phyloP scores from a whole-genome alignment of 1,284 basidiomycete species.

The Apiotrichum domesticum region DNA sequence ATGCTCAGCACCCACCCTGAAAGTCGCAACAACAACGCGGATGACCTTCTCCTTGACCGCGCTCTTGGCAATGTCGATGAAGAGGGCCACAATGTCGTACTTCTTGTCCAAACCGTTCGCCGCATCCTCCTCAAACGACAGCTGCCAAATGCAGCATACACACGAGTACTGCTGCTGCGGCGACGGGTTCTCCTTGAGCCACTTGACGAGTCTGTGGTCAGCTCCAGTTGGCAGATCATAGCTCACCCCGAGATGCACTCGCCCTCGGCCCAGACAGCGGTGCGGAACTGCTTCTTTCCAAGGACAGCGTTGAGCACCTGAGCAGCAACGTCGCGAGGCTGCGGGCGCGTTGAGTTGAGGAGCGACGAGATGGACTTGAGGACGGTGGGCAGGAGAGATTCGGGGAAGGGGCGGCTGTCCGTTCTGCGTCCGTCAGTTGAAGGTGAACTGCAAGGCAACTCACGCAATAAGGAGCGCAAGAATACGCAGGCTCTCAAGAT shows the following conservation, averaged over 20 bases:
- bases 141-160: conserved; percentile 85
- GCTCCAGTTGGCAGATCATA: background rate
- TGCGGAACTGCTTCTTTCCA: conserved; percentile 68
- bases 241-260: conserved; percentile 44
- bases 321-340: conserved; percentile 78
- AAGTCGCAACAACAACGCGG: conserved; percentile 87
- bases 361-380: conserved; percentile 60
- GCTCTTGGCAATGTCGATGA: conserved; percentile 76
- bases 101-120: conserved; percentile 82
- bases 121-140: conserved; percentile 81
- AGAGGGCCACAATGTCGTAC: conserved; percentile 80
- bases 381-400: conserved; percentile 60
- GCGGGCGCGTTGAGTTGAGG: conserved; percentile 51
- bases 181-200: conserved; percentile 59
- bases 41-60: conserved; percentile 98
- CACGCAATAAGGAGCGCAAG: conserved; percentile 77
- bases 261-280: conserved; percentile 48
- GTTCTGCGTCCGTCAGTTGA: conserved; percentile 48
- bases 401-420: conserved; percentile 49
- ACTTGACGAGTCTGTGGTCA: conserved; percentile 61
- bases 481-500: conserved; percentile 82
- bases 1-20: conserved; percentile 56
- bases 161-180: conserved; percentile 97
- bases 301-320: conserved; percentile 85
- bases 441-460: conserved; percentile 12